These are phyloP conservation scores for Penicillium dipodomyicola DNA, from an alignment of 495 filamentous ascomycete species.

Conservation along the genomic window DNA sequence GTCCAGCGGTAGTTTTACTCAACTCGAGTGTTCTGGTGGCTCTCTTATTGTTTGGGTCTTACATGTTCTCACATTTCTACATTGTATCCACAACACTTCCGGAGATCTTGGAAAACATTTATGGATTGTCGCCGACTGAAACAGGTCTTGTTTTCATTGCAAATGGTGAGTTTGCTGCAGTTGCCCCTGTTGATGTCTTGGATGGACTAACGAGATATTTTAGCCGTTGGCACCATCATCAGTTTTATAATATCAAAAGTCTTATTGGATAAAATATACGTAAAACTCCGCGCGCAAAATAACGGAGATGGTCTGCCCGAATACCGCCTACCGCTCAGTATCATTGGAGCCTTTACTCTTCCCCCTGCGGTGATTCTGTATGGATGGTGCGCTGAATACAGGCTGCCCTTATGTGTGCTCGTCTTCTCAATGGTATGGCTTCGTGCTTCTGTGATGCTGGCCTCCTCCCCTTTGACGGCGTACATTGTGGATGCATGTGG, in stretches of 20 bases:
- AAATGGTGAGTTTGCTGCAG: neutral
- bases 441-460: neutral
- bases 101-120: neutral
- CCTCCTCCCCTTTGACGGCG: neutral
- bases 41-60: neutral
- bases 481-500: constrained; percentile 2
- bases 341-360: neutral
- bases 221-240: neutral
- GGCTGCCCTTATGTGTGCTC: neutral
- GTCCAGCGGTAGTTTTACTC: neutral
- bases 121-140: constrained; percentile 4
- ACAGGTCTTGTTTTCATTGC: constrained; percentile 2
- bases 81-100: constrained; percentile 3
- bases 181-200: neutral
- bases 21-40: neutral
- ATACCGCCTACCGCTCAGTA: constrained; percentile 1
- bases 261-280: neutral
- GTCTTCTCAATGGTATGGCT: neutral
- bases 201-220: neutral
- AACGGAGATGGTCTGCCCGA: neutral
- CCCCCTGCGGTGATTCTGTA: constrained; percentile 2
- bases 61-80: constrained; percentile 3
- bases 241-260: neutral
- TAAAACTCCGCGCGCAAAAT: neutral
- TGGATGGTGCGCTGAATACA: constrained; percentile 2